Conservation (phyloP, 495 filamentous ascomycete species). For the Paragyromitra xinjiangensis region DNA sequence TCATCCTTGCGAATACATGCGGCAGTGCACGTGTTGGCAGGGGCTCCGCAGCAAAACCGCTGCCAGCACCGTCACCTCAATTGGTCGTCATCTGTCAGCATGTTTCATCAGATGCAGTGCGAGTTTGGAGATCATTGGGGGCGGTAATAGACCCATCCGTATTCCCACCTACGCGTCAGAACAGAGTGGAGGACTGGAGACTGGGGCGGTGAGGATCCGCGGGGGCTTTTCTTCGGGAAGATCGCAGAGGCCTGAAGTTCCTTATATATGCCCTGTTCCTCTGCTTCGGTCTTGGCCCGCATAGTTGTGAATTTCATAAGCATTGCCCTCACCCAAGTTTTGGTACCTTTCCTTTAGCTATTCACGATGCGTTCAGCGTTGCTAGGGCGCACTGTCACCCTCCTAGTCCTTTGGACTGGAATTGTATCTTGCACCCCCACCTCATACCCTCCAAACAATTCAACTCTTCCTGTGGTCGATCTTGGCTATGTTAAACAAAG, state of each 20-base stretch:
- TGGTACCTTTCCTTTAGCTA: not conserved
- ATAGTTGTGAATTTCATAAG: not conserved
- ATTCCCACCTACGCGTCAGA: too few relatives aligned
- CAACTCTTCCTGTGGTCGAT: constrained; percentile 48
- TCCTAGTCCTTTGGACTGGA: constrained; percentile 20
- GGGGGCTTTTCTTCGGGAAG: not conserved
- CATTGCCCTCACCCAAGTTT: not conserved
- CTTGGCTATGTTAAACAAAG: constrained; percentile 56
- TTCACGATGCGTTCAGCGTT: constrained; percentile 18
- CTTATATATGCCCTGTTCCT: constrained; percentile 7
- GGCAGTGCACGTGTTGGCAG: not conserved
- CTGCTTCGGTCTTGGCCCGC: not conserved
- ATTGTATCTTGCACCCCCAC: constrained; percentile 24
- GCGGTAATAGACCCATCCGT: too few relatives aligned
- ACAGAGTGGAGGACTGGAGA: not conserved
- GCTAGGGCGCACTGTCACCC: not conserved
- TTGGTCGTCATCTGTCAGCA: not conserved
- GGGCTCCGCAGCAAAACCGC: not conserved
- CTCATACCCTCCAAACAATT: not conserved
- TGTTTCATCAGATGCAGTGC: not conserved
- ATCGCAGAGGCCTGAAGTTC: not conserved
- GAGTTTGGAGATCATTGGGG: not conserved
- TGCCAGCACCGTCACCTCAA: not conserved
- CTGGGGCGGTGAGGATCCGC: not conserved
- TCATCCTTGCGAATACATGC: not conserved